A percentile compares a stretch with the other conserved stretches of the same genome.
Conservation (phyloP, 106 monocot species). For the Triglochin maritima region DNA sequence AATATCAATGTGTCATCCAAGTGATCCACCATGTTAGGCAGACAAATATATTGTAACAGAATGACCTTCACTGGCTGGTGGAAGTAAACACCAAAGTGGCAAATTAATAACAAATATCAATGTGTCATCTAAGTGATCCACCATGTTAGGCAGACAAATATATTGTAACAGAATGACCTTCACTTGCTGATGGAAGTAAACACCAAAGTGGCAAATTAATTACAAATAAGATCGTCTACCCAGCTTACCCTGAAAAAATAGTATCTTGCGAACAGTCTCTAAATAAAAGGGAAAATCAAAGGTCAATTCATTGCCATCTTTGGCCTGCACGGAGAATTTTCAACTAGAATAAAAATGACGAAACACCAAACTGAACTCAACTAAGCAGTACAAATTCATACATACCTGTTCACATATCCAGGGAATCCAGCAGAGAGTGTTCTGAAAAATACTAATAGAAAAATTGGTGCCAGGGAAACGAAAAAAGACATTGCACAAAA, state of each 20-base stretch:
- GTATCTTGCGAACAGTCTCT: constrained; percentile 62
- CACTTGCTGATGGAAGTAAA: no score
- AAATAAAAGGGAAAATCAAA: constrained; percentile 50
- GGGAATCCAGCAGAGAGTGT: constrained; percentile 64
- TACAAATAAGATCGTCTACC: no score
- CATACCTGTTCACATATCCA: constrained; percentile 78
- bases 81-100: no score
- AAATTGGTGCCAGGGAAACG: constrained; percentile 29
- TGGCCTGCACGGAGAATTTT: constrained; percentile 27
- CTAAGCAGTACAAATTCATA: neutral
- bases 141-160: no score
- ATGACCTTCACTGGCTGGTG: no score
- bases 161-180: no score
- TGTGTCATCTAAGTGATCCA: neutral
- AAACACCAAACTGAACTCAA: neutral
- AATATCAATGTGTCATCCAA: neutral
- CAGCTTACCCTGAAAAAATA: constrained; percentile 49
- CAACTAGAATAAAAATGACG: neutral
- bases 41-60: no score
- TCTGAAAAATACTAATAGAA: constrained; percentile 37
- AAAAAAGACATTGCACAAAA: constrained; percentile 49
- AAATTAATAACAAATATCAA: no score
- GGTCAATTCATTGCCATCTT: constrained; percentile 18
- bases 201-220: no score
- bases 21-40: no score